Evolutionary conservation across 768 basidiomycete species (phyloP).

Genomic region (Fomitopsis pulvina): DNA sequence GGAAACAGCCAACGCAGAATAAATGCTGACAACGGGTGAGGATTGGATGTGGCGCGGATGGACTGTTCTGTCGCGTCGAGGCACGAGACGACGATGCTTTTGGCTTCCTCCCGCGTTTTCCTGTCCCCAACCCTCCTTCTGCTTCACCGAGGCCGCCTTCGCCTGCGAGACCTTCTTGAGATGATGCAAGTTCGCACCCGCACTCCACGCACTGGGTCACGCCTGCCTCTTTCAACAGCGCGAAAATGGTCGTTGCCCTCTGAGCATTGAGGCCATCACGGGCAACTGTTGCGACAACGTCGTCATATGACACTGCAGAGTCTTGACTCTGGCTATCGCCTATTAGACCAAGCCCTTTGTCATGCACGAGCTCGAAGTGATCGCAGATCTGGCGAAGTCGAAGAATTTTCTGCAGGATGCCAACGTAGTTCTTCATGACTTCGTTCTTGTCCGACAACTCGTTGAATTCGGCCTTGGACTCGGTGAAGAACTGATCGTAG

Average conservation of each 20-base stretch:
- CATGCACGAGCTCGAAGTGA: conserved; percentile 76
- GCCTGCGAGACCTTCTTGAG: conserved; percentile 32
- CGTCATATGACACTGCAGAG: conserved; percentile 60
- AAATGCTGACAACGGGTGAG: conserved; percentile 93
- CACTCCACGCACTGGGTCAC: conserved; percentile 90
- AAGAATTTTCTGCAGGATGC: conserved; percentile 93
- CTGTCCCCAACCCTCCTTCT: conserved; percentile 38
- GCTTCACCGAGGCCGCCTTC: conserved; percentile 39
- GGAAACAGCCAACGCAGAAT: conserved; percentile 86
- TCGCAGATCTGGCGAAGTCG: conserved; percentile 97
- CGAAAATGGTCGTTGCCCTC: conserved; percentile 78
- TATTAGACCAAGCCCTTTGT: conserved; percentile 49
- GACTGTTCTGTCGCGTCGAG: conserved; percentile 71
- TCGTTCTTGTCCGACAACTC: conserved; percentile 83
- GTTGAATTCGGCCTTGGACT: conserved; percentile 89
- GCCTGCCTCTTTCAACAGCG: conserved; percentile 79
- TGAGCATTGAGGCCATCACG: conserved; percentile 70
- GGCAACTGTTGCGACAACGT: conserved; percentile 67
- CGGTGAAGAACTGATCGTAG: conserved; percentile 84
- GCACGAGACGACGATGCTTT: conserved; percentile 55
- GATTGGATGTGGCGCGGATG: conserved; percentile 54
- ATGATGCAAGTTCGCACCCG: conserved; percentile 60
- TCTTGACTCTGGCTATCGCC: conserved; percentile 43
- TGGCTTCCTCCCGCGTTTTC: conserved; percentile 44
- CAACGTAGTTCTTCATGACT: conserved; percentile 98